Evolutionary conservation across 2,329 filamentous ascomycete species (phyloP).

Genomic region (Neonectria coccinea): DNA sequence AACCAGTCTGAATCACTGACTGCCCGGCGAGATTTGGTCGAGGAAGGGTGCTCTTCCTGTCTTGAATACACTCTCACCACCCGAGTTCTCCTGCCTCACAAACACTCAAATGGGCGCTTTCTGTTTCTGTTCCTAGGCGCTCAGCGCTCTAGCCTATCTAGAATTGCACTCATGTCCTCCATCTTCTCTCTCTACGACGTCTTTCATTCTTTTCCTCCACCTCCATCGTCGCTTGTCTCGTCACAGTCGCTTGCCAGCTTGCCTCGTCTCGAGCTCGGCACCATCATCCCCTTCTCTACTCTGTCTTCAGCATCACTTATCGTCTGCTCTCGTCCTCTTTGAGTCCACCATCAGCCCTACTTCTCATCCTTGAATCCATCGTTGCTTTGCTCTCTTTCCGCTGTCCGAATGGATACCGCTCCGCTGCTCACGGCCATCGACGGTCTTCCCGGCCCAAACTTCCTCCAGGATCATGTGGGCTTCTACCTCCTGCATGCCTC

Average conservation of each 20-base stretch:
- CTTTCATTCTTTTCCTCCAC: constrained; percentile 9
- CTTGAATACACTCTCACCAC: neutral
- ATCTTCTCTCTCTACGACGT: neutral
- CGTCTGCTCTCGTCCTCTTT: neutral
- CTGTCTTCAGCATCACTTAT: constrained; percentile 24
- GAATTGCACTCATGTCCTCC: neutral
- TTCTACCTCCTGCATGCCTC: neutral
- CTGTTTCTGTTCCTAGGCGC: neutral
- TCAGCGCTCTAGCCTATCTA: neutral
- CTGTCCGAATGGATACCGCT: constrained; percentile 48
- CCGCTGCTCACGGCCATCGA: constrained; percentile 49
- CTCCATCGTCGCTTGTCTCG: constrained; percentile 28
- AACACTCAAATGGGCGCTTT: neutral
- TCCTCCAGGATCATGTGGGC: constrained; percentile 53
- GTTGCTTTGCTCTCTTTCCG: neutral
- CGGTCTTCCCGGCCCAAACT: constrained; percentile 48
- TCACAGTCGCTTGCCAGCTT: constrained; percentile 15
- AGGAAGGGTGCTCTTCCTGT: neutral
- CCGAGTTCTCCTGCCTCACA: neutral
- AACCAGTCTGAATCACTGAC: neutral
- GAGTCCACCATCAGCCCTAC: neutral
- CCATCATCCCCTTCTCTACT: constrained; percentile 10
- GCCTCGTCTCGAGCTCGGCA: constrained; percentile 26
- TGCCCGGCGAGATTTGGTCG: neutral
- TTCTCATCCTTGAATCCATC: neutral